These are phyloP conservation scores for Daldinia concentrica DNA, from an alignment of 495 filamentous ascomycete species.

Conservation along the genomic window DNA sequence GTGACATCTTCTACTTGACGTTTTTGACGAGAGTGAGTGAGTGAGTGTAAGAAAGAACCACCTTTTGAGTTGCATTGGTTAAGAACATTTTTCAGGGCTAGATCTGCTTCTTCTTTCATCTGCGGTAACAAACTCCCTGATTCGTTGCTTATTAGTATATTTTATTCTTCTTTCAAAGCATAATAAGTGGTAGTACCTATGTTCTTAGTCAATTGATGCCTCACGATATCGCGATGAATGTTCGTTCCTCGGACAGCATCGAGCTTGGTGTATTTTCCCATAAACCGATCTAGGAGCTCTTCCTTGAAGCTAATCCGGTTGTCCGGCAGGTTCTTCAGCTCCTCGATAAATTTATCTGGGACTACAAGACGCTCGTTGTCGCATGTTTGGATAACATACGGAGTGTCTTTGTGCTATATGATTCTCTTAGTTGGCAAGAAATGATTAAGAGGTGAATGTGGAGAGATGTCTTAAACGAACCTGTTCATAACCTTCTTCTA, in stretches of 20 bases:
- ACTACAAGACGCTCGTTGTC: neutral
- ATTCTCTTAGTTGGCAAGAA: neutral
- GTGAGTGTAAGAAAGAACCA: neutral
- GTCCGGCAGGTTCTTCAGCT: neutral
- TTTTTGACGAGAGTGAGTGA: neutral
- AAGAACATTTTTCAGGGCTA: neutral
- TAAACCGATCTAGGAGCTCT: neutral
- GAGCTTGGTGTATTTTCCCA: neutral
- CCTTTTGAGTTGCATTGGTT: neutral
- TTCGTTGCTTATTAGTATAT: neutral
- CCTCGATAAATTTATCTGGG: neutral
- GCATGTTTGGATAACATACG: neutral
- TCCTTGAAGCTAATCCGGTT: neutral
- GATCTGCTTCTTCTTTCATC: neutral
- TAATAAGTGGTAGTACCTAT: neutral
- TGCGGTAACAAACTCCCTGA: neutral
- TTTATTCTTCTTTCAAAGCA: neutral
- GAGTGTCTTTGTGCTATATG: neutral
- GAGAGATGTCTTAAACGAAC: neutral
- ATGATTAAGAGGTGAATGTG: neutral
- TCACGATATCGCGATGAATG: neutral
- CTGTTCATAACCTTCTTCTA: neutral
- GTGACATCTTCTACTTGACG: neutral
- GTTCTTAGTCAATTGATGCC: neutral
- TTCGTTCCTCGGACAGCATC: neutral